Conservation (phyloP, 495 filamentous ascomycete species). For the Trichoderma erinaceum region DNA sequence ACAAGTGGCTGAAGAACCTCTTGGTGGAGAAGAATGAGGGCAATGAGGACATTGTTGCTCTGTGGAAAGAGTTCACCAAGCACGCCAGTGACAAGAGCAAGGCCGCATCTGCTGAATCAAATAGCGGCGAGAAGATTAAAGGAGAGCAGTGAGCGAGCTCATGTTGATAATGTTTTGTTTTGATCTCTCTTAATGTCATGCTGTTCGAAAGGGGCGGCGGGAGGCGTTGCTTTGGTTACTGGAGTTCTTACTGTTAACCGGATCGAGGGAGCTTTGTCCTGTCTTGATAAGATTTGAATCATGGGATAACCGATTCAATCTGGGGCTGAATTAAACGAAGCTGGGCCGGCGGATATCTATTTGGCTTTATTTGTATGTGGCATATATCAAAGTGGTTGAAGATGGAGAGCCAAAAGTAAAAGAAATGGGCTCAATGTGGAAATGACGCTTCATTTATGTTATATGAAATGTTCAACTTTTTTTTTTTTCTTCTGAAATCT, state of each 20-base stretch:
- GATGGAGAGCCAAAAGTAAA: background rate
- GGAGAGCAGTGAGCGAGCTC: background rate
- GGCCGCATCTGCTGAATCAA: background rate
- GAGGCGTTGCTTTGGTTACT: slow-evolving; percentile 10
- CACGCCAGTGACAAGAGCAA: slow-evolving; percentile 13
- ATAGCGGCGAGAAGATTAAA: background rate
- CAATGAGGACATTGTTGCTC: slow-evolving; percentile 42
- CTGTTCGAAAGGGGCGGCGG: background rate
- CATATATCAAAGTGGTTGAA: slow-evolving; percentile 11
- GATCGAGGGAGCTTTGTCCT: background rate
- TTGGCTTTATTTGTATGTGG: slow-evolving; percentile 1
- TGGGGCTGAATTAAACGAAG: background rate
- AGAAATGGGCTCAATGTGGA: slow-evolving; percentile 1
- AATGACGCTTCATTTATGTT: background rate
- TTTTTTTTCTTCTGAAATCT: background rate
- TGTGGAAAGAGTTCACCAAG: slow-evolving; percentile 37
- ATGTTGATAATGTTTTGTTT: background rate
- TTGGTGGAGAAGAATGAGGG: slow-evolving; percentile 84
- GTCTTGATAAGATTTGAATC: background rate
- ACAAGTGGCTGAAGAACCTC: slow-evolving; percentile 91
- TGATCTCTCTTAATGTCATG: background rate
- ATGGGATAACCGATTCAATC: background rate
- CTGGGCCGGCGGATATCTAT: background rate
- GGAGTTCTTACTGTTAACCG: background rate
- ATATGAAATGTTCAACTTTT: background rate